Evolutionary conservation across 176 grass and related monocot genomes (phyloP), one percentile per base, ranked within the genome.

Genomic region (Ampelocalamus luodianensis): DNA sequence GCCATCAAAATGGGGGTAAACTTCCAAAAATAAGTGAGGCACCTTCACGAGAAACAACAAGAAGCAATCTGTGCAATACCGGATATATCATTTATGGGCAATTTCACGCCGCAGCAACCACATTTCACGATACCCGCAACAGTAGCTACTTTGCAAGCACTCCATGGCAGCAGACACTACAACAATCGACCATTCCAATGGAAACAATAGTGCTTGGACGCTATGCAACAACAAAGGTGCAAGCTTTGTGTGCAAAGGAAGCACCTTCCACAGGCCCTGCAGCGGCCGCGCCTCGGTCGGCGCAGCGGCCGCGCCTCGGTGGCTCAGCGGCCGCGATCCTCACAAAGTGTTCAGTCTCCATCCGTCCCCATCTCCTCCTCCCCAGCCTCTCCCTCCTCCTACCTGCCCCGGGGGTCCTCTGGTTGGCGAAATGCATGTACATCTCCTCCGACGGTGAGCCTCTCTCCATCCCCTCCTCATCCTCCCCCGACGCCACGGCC

Each of bases 231-330:
- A 39, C 61, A 54, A 68, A 75, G 16, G 23, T 53, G 68, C 44
- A 61, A 89, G 42, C 71, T 44, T 14, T 68, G 61, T 61, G 80
- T 8, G 43, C 80, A 77, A 69, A 76, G 59, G 80, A 82, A 79
- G 81, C 87, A 94, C 92, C 92, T 94, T 91, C 92, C 92, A 91
- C 71, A 91, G 55, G n/a, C 92, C 92, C 60, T 94, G 92, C 22
- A 94, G 68, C 15, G 84, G 92, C 13, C 89, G 77, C 3, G 60
- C 80, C 64, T 66, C 32, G 1, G 92, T 94, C 0, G 92, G 87
- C n/a, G n/a, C n/a, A n/a, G n/a, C n/a, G n/a, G n/a, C n/a, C n/a
- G n/a, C n/a, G n/a, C n/a, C n/a, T n/a, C n/a, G n/a, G n/a, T n/a
- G n/a, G n/a, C 78, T 89, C 80, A 0, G 64, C 68, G n/a, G 89